Base-by-base conservation (phyloP, 2,329 filamentous ascomycete genomes). In the Xylariaceae sp. region DNA sequence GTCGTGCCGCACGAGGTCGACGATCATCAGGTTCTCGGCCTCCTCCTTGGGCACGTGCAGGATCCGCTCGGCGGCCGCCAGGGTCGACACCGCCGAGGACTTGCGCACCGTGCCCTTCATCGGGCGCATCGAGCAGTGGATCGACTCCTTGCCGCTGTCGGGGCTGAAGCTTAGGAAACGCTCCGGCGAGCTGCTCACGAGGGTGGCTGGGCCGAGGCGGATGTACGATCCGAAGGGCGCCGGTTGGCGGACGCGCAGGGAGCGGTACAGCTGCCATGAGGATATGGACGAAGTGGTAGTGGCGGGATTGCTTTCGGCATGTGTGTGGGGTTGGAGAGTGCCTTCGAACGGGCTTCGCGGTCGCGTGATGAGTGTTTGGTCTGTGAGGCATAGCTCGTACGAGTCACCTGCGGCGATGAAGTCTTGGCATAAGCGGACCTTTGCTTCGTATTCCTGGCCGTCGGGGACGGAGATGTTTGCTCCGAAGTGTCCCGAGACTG, bases 91-190 rank as follows among this genome's bases (percentile, higher is more conserved):
- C 1, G 69, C 70, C 1, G 43, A 29, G 1, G 40, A 76, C 53
- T 94, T 94, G 52, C 81, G 81, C n/a, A 96, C 88, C 0, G 90
- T 97, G 33, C 90, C 90, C 67, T 97, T 97, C 78, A 97, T 97
- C 0, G 90, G 90, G 6, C 89, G 80, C 73, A 96, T 92, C 45
- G 84, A 79, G 58, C 82, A 86, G 29, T 68, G 62, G 1, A 83
- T 81, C 1, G 61, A 63, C 2, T 55, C 46, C 37, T 63, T 57
- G 6, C 21, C 21, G 7, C 11, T 6, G 6, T 11, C 7, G n/a
- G n/a, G n/a, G 7, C 7, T 24, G 51, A 69, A 66, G 32, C 76
- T 78, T 12, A 97, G 74, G 57, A 95, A 97, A 3, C 89, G 84
- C 64, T 97, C 90, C 0, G 90, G 90, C 3, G 87, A 94, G 53